Evolutionary conservation across 345 rosid genomes (phyloP).

Genomic region (Lumnitzera littorea): DNA sequence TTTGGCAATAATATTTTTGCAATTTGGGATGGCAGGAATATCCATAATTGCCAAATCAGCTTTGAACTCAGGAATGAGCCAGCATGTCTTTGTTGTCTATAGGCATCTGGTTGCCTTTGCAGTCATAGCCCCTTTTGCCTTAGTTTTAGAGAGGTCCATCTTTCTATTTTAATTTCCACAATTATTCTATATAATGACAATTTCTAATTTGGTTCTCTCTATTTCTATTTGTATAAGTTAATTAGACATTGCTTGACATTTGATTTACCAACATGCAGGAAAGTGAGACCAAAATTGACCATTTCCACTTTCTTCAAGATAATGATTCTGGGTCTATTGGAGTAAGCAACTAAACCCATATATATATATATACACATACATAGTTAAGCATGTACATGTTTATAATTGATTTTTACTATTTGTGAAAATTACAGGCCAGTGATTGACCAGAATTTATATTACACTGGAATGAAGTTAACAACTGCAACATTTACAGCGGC

Average conservation of each 20-base stretch:
- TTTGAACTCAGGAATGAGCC: conserved; percentile 55
- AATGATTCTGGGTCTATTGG: conserved; percentile 54
- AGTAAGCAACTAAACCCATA: conserved; percentile 32
- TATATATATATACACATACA: neutral
- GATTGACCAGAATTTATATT: conserved; percentile 58
- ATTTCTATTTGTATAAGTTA: too few relatives aligned
- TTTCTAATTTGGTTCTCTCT: too few relatives aligned
- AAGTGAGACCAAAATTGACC: conserved; percentile 77
- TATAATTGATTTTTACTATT: neutral
- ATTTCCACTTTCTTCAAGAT: conserved; percentile 53
- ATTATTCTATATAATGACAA: too few relatives aligned
- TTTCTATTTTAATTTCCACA: neutral
- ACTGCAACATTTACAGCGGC: conserved; percentile 80
- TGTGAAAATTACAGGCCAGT: conserved; percentile 35
- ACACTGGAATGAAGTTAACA: conserved; percentile 80
- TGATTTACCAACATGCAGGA: conserved; percentile 28
- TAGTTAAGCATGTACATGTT: neutral
- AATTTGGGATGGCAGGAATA: conserved; percentile 53
- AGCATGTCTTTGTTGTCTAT: conserved; percentile 57
- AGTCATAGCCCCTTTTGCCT: conserved; percentile 64
- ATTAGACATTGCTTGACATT: too few relatives aligned
- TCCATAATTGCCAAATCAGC: conserved; percentile 46
- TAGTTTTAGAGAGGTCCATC: conserved; percentile 50
- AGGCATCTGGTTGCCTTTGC: conserved; percentile 56
- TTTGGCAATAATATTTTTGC: conserved; percentile 44